Evolutionary conservation across 1,284 basidiomycete genomes (phyloP).

Genomic region (Puccinia polysora): DNA sequence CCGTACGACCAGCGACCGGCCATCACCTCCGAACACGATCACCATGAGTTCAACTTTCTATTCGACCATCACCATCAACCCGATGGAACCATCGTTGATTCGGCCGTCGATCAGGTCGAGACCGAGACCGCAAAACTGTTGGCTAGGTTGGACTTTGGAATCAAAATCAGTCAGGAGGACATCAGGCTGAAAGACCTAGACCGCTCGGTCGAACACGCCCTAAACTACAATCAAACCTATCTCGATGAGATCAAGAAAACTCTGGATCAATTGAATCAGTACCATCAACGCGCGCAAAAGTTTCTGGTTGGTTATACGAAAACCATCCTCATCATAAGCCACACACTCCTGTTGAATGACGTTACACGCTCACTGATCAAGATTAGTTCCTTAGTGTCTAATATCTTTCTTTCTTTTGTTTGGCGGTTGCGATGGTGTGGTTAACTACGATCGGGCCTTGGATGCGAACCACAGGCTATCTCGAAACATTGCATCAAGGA

Average conservation of each 20-base stretch:
- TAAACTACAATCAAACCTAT: not conserved
- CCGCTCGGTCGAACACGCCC: not conserved
- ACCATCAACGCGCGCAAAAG: not conserved
- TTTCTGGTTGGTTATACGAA: conserved; percentile 16
- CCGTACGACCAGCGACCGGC: not conserved
- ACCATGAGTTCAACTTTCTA: conserved; percentile 11
- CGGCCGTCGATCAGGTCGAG: not conserved
- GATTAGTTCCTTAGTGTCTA: too few species aligned
- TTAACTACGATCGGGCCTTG: not conserved
- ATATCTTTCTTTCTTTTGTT: too few species aligned
- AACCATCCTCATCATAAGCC: not conserved
- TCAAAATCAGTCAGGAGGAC: conserved; percentile 7
- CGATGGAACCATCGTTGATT: not conserved
- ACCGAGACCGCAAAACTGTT: not conserved
- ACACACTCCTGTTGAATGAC: not conserved
- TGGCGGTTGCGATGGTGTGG: too few species aligned
- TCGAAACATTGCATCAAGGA: conserved; percentile 1
- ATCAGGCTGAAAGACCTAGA: conserved; percentile 5
- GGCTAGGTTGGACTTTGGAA: not conserved
- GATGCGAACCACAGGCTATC: not conserved
- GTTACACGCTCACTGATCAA: too few species aligned
- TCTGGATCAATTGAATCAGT: not conserved
- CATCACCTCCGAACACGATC: not conserved
- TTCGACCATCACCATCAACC: conserved; percentile 1
- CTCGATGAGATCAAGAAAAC: conserved; percentile 4